Evolutionary conservation across 2,329 filamentous ascomycete genomes (phyloP), one percentile per base, ranked within the genome.

Genomic region (Penicillium freii): DNA sequence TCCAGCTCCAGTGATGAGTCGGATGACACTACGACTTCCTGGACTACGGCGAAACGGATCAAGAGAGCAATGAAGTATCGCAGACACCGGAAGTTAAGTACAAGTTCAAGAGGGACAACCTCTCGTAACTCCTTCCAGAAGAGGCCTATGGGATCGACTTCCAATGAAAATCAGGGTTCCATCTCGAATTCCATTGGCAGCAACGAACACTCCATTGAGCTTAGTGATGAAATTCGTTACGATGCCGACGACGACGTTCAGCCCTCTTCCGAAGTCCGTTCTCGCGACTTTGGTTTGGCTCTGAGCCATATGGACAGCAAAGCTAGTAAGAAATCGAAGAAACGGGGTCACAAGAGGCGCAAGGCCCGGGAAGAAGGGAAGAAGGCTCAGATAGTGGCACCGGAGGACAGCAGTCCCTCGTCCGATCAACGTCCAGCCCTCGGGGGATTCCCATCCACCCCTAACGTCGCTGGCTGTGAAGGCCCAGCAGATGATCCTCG

Each of bases 81-180:
- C 52, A 85, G 85, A 67, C 86, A 85, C 62, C 87, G 90, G 74
- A 95, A 93, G 80, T 92, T 89, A 0, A 93, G 88, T 64, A 80
- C 83, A 34, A 85, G 85, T 67, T 92, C 87, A 25, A 84, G 84
- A 59, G 88, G 64, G 10, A 70, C 69, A 2, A 38, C 50, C 1
- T 66, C 67, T 1, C 63, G 62, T 6, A 63, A 66, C 21, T 63
- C 68, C 2, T 53, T 64, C 21, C 65, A 62, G 23, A 72, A 68
- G 44, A 64, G 60, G n/a, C 56, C 63, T 2, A 53, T 63, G 40
- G 57, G 46, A 10, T 57, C 36, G 62, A 66, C 39, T 23, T 58
- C 42, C 5, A 62, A 63, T 15, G 65, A 68, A 39, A 64, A 62
- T 25, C 56, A 61, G 21, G 59, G 51, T 27, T 68, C 69, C 1